Percentiles rank a stretch among this genome's conserved stretches.
These are phyloP conservation scores for Pholiota molesta DNA, from an alignment of 768 basidiomycete species.

Conservation along the genomic window DNA sequence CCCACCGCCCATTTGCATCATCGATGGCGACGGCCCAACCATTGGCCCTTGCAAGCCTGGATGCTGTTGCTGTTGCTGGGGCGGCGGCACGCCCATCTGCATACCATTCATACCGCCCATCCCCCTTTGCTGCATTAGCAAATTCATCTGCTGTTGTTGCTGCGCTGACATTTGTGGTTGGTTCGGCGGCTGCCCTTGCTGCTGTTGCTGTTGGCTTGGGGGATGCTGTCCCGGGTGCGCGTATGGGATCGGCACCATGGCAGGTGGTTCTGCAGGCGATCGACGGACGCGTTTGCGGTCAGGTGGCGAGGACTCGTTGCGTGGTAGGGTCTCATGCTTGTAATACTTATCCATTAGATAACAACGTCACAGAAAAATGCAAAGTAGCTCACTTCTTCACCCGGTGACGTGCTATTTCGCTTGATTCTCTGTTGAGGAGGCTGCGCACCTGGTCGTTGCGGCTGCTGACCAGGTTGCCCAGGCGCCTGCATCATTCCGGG, in stretches of 20 bases:
- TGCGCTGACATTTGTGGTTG: background rate
- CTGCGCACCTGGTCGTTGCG: constrained; percentile 29
- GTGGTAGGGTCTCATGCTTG: constrained; percentile 50
- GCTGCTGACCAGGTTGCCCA: constrained; percentile 37
- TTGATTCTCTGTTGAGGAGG: constrained; percentile 39
- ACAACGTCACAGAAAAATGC: background rate
- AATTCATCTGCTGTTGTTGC: constrained; percentile 2
- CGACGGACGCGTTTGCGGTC: constrained; percentile 56
- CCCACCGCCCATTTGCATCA: constrained; percentile 11
- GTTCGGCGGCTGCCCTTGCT: constrained; percentile 20
- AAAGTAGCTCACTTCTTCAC: constrained; percentile 51
- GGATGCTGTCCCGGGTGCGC: constrained; percentile 10
- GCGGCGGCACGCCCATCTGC: background rate
- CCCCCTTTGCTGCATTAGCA: constrained; percentile 1
- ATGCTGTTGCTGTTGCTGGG: constrained; percentile 6
- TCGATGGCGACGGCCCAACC: constrained; percentile 1
- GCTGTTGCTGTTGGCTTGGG: background rate
- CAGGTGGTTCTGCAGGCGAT: constrained; percentile 52
- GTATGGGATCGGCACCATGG: constrained; percentile 9
- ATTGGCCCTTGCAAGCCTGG: constrained; percentile 4
- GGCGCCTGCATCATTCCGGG: constrained; percentile 22
- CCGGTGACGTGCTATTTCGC: constrained; percentile 64
- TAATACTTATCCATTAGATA: constrained; percentile 5
- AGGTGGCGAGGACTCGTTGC: constrained; percentile 58
- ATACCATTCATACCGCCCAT: background rate